Evolutionary conservation across 1,139 yeast genomes (phyloP), one percentile per base, ranked within the genome.

Genomic region (Magnusiomyces ingens): DNA sequence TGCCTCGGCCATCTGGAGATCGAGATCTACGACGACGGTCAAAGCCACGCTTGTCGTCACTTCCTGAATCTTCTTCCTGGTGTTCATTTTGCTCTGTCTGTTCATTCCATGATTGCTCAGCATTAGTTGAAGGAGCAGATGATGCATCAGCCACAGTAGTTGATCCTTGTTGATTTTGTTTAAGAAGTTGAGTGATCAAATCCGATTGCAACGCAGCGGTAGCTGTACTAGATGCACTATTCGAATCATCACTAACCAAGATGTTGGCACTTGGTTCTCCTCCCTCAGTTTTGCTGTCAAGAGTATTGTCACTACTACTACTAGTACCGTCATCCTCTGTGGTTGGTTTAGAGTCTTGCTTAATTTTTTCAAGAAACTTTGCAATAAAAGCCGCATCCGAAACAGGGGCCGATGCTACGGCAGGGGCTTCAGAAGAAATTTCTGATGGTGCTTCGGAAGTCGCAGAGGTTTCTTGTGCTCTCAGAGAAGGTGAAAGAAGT

Each of bases 1-100:
- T 60, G 57, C 41, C 60, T 13, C 56, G 36, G 29, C 77, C 71
- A 50, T 66, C 68, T 18, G 84, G 85, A 11, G 85, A 80, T 64
- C 84, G 72, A 3, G 84, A 80, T 67, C 85, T 52, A 73, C 73
- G 73, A 66, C 81, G 75, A 70, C 82, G 74, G 5, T 76, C 72
- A 58, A 72, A 36, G 36, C 49, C 56, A 13, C 52, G 50, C 19
- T 45, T 51, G 29, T 51, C 19, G 48, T 36, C 41, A 38, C 56
- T 42, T 26, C 8, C 32, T 26, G 32, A 26, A 26, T 26, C 32
- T 26, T 26, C 32, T 26, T 26, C 35, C 47, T 38, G 15, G 15
- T 19, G 3, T 46, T n/a, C 54, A 40, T 8, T 57, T 49, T n/a
- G 48, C 45, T 42, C 54, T 19, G 47, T 48, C 21, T 43, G 48